Percentiles rank a stretch among this genome's conserved stretches.
These are phyloP conservation scores for Herpetomonas tarakana DNA, from an alignment of 208 protist genomes.

Conservation along the genomic window DNA sequence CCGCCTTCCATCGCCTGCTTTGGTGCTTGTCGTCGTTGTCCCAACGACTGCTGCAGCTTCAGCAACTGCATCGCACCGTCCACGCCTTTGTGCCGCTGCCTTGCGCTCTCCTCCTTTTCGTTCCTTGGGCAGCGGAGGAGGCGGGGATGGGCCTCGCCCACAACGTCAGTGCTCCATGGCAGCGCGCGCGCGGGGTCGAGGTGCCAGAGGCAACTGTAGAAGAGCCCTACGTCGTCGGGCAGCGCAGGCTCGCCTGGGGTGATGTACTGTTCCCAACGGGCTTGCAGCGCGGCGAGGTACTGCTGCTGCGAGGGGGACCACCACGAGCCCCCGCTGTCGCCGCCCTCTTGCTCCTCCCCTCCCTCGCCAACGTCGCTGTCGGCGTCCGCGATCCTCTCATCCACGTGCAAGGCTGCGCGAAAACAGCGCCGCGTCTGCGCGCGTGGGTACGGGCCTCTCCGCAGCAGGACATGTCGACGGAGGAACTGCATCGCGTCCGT, in stretches of 20 bases:
- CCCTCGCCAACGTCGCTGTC: neutral
- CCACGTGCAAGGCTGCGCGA: too few relatives aligned
- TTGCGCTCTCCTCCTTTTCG: neutral
- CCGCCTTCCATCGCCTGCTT: too few relatives aligned
- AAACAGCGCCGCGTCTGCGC: neutral
- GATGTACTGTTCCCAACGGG: slow-evolving; percentile 5
- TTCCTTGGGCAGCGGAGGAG: neutral
- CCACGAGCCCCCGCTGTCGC: neutral
- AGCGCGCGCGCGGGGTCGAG: neutral
- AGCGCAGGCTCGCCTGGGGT: neutral
- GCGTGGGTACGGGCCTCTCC: slow-evolving; percentile 28
- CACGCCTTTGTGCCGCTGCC: neutral
- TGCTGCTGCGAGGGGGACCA: slow-evolving; percentile 4
- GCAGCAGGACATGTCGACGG: slow-evolving; percentile 30
- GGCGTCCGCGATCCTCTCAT: neutral
- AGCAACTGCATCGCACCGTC: neutral
- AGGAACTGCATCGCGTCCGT: slow-evolving; percentile 37
- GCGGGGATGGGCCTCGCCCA: neutral
- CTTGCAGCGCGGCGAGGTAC: slow-evolving; percentile 13
- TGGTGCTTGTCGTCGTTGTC: too few relatives aligned
- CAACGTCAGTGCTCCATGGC: neutral
- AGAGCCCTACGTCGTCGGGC: neutral
- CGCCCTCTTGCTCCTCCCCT: neutral
- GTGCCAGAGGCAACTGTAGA: neutral
- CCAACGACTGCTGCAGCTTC: neutral